Conservation (phyloP, 2,329 filamentous ascomycete species). For the Orbilia oligospora region DNA sequence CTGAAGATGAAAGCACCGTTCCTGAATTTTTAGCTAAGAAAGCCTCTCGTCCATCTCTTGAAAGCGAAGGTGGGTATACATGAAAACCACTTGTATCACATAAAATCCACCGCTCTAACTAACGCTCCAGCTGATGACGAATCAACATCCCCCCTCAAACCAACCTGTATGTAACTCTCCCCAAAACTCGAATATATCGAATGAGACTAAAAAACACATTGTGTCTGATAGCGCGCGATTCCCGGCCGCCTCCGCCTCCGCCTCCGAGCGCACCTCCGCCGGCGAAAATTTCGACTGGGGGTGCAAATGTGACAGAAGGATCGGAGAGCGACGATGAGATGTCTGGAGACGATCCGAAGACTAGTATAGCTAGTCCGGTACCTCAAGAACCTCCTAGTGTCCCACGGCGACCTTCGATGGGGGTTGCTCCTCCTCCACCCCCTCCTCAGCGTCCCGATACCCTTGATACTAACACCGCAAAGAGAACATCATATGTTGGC, state of each 20-base stretch:
- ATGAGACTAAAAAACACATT: conserved; percentile 11
- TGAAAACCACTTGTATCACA: not conserved
- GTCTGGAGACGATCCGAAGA: conserved; percentile 71
- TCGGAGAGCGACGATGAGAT: conserved; percentile 92
- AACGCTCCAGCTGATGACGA: conserved; percentile 36
- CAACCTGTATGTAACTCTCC: conserved; percentile 9
- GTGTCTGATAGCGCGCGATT: conserved; percentile 64
- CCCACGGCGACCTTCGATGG: conserved; percentile 27
- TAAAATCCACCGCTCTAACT: conserved; percentile 2
- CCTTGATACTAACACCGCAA: conserved; percentile 27
- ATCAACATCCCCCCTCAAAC: conserved; percentile 16
- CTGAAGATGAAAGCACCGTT: conserved; percentile 43
- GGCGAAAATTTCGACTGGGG: conserved; percentile 24
- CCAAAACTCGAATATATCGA: not conserved
- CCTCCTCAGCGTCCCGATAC: conserved; percentile 35
- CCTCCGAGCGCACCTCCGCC: conserved; percentile 65
- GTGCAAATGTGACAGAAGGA: conserved; percentile 70
- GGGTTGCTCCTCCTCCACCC: conserved; percentile 68
- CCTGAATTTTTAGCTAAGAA: conserved; percentile 12
- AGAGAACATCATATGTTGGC: conserved; percentile 57
- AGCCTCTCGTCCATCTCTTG: conserved; percentile 35
- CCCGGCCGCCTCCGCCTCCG: conserved; percentile 66
- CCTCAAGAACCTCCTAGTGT: conserved; percentile 18
- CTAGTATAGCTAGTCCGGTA: conserved; percentile 65
- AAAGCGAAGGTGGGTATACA: conserved; percentile 53